A percentile compares a stretch with the other conserved stretches of the same genome.
phyloP scores from a whole-genome alignment of 257 asterid species.

The Fraxinus quadrangulata region DNA sequence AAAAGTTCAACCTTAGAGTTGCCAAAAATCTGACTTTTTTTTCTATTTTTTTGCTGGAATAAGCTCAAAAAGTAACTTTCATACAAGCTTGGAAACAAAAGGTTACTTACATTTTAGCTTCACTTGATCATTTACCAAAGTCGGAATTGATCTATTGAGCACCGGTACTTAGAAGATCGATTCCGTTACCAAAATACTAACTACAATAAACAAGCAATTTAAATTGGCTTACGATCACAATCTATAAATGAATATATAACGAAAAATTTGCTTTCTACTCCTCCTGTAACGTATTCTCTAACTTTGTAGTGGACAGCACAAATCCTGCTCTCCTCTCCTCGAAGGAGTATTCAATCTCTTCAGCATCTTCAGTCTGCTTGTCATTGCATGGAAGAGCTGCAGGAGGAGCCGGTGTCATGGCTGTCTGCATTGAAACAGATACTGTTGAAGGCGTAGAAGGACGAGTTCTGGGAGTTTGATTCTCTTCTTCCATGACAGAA shows the following conservation, averaged over 20 bases:
- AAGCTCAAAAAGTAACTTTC: too few relatives aligned
- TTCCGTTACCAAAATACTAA: too few relatives aligned
- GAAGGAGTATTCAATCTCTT: conserved; percentile 74
- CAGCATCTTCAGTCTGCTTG: conserved; percentile 34
- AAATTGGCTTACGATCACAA: conserved; percentile 33
- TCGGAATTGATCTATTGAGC: too few relatives aligned
- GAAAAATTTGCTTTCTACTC: conserved; percentile 3
- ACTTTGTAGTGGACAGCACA: conserved; percentile 48
- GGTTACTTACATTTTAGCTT: too few relatives aligned
- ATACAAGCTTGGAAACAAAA: too few relatives aligned
- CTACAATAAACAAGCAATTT: conserved; percentile 29
- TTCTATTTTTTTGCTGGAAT: too few relatives aligned
- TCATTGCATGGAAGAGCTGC: background rate
- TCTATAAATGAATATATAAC: conserved; percentile 26
- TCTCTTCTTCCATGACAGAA: conserved; percentile 51
- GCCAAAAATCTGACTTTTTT: too few relatives aligned
- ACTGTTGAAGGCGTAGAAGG: conserved; percentile 68
- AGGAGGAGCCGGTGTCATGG: conserved; percentile 13
- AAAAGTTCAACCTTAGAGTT: too few relatives aligned
- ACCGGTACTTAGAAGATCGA: too few relatives aligned
- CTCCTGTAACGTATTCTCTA: conserved; percentile 33
- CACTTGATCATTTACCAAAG: too few relatives aligned
- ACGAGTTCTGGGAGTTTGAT: conserved; percentile 56
- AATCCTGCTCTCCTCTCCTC: conserved; percentile 86
- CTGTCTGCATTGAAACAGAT: background rate